Evolutionary conservation across 2,329 filamentous ascomycete genomes (phyloP).

Genomic region (Trichoderma afroharzianum): DNA sequence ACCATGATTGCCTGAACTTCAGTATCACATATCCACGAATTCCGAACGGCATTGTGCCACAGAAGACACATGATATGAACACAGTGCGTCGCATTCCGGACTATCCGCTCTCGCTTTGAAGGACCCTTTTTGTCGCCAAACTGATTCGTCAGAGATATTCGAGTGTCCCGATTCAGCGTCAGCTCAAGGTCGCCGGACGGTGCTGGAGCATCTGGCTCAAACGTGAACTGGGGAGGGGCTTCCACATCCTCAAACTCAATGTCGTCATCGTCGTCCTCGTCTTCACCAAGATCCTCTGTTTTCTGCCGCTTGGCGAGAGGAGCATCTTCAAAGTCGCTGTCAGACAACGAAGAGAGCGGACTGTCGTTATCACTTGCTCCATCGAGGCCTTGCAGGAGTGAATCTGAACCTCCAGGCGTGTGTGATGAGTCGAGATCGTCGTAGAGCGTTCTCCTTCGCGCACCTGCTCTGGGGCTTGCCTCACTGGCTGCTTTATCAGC

Average conservation of each 20-base stretch:
- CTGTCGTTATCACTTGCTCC: constrained; percentile 42
- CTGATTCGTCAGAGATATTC: constrained; percentile 58
- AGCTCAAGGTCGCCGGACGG: constrained; percentile 69
- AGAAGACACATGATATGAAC: constrained; percentile 84
- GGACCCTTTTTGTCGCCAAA: constrained; percentile 74
- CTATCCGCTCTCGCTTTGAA: constrained; percentile 76
- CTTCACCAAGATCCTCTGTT: constrained; percentile 24
- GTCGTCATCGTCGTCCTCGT: constrained; percentile 34
- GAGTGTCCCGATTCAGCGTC: constrained; percentile 59
- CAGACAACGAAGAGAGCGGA: constrained; percentile 52
- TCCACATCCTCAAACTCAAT: constrained; percentile 62
- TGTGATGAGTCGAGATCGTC: constrained; percentile 56
- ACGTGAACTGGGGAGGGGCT: constrained; percentile 55
- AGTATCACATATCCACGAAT: constrained; percentile 76
- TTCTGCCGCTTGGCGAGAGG: constrained; percentile 42
- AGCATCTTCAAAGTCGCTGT: constrained; percentile 52
- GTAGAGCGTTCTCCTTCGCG: constrained; percentile 55
- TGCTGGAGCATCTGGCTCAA: constrained; percentile 42
- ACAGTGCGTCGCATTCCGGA: constrained; percentile 76
- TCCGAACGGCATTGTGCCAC: constrained; percentile 84
- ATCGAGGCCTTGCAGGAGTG: constrained; percentile 42
- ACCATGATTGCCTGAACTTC: constrained; percentile 73
- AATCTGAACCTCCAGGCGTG: constrained; percentile 41
- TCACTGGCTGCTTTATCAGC: constrained; percentile 27
- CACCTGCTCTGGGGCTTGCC: constrained; percentile 21